These are phyloP conservation scores for Neurospora sp. DNA, from an alignment of 495 filamentous ascomycete genomes.

Conservation along the genomic window DNA sequence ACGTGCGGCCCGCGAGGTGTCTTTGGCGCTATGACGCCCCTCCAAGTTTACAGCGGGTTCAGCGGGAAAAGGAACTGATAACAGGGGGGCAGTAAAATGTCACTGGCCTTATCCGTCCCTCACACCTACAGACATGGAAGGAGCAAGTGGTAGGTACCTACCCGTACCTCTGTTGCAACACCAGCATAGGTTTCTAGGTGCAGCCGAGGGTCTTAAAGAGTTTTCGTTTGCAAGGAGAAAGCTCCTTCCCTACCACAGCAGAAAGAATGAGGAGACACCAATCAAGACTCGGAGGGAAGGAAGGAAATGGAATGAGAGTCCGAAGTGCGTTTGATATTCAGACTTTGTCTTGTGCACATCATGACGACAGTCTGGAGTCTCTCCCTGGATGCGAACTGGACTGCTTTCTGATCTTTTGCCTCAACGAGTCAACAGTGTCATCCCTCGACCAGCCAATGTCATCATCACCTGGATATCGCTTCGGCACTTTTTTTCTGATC, in stretches of 20 bases:
- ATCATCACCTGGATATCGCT: slow-evolving; percentile 2
- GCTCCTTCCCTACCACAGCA: not conserved
- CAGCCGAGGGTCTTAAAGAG: not conserved
- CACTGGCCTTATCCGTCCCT: not conserved
- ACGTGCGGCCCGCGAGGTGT: not conserved
- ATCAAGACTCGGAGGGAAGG: not conserved
- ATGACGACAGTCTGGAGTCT: not conserved
- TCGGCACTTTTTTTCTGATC: slow-evolving; percentile 2
- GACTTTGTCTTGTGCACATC: not conserved
- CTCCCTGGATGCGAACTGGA: not conserved
- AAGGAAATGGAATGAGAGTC: not conserved
- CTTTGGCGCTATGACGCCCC: not conserved
- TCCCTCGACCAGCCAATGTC: not conserved
- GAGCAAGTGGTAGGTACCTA: not conserved
- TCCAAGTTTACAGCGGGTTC: not conserved
- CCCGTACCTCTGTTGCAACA: not conserved
- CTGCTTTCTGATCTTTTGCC: not conserved
- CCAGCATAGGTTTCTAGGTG: not conserved
- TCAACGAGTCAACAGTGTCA: not conserved
- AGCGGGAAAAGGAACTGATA: not conserved
- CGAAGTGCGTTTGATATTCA: not conserved
- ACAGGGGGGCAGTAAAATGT: not conserved
- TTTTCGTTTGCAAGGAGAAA: not conserved
- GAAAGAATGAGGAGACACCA: not conserved
- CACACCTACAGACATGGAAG: not conserved